Evolutionary conservation across 1,284 basidiomycete species (phyloP).

Genomic region (Bjerkandera adusta): DNA sequence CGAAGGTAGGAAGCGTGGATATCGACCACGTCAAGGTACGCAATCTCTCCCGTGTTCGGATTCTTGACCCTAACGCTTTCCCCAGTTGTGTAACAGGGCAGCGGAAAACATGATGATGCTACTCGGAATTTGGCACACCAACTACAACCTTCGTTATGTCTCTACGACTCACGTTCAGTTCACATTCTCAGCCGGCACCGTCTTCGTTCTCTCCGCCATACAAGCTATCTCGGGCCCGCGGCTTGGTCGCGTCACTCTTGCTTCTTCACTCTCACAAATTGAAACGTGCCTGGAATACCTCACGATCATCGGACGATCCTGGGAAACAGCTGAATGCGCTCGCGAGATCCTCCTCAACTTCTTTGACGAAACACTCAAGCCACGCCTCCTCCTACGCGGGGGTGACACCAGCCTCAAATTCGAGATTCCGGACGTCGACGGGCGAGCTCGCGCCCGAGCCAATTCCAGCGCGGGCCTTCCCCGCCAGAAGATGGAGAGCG

Average conservation of each 20-base stretch:
- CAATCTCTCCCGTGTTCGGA: slow-evolving; percentile 14
- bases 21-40: slow-evolving; percentile 52
- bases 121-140: slow-evolving; percentile 50
- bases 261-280: slow-evolving; percentile 39
- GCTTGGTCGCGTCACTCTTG: slow-evolving; percentile 31
- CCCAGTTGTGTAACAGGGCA: slow-evolving; percentile 60
- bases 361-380: slow-evolving; percentile 31
- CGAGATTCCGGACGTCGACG: slow-evolving; percentile 10
- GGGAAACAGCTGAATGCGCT: slow-evolving; percentile 49
- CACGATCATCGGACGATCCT: slow-evolving; percentile 47
- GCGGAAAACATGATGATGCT: slow-evolving; percentile 64
- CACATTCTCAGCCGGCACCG: slow-evolving; percentile 64
- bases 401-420: slow-evolving; percentile 25
- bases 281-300: slow-evolving; percentile 48
- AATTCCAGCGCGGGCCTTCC: slow-evolving; percentile 4
- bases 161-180: slow-evolving; percentile 64
- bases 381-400: slow-evolving; percentile 27
- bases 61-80: not conserved
- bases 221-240: slow-evolving; percentile 45
- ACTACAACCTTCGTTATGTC: slow-evolving; percentile 59
- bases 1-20: slow-evolving; percentile 37
- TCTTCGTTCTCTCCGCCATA: slow-evolving; percentile 55
- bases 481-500: slow-evolving; percentile 1
- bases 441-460: slow-evolving; percentile 8
- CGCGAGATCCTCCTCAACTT: slow-evolving; percentile 39